phyloP scores from a whole-genome alignment of 1,284 basidiomycete genomes.

The Pseudozyma thailandica region DNA sequence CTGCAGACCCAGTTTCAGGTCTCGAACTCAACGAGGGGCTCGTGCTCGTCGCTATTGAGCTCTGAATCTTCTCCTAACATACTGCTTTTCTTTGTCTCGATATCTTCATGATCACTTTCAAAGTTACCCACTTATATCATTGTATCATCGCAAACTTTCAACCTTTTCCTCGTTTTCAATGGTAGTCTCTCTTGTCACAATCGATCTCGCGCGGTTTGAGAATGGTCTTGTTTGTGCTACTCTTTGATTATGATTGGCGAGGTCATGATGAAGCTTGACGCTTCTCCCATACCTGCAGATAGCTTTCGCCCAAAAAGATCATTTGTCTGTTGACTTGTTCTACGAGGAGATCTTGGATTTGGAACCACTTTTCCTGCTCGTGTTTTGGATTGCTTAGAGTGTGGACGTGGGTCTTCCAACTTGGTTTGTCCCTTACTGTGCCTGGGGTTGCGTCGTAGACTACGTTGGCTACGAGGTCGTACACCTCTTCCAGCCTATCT shows the following conservation, averaged over 20 bases:
- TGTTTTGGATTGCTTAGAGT: constrained; percentile 49
- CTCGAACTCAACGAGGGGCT: constrained; percentile 26
- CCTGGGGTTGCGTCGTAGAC: constrained; percentile 93
- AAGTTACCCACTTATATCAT: constrained; percentile 22
- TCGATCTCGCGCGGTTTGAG: background rate
- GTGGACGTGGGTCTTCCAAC: constrained; percentile 92
- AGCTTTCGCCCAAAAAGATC: constrained; percentile 96
- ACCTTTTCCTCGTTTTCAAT: background rate
- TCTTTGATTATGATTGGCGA: background rate
- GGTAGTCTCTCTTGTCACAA: constrained; percentile 5
- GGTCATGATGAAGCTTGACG: background rate
- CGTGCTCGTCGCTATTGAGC: constrained; percentile 48
- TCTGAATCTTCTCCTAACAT: constrained; percentile 5
- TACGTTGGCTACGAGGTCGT: constrained; percentile 95
- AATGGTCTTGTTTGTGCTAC: background rate
- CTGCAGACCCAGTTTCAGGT: constrained; percentile 27
- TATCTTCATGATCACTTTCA: constrained; percentile 20
- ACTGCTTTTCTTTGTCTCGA: constrained; percentile 2
- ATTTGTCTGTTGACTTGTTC: constrained; percentile 94
- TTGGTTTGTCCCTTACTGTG: constrained; percentile 84
- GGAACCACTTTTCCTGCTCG: constrained; percentile 84
- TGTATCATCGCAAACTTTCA: constrained; percentile 6
- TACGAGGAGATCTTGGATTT: constrained; percentile 95
- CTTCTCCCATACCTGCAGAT: constrained; percentile 73
- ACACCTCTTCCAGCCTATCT: constrained; percentile 74